Percentiles rank a stretch among this genome's conserved stretches.
These are phyloP conservation scores for Xylaria curta DNA, from an alignment of 495 filamentous ascomycete genomes.

Conservation along the genomic window DNA sequence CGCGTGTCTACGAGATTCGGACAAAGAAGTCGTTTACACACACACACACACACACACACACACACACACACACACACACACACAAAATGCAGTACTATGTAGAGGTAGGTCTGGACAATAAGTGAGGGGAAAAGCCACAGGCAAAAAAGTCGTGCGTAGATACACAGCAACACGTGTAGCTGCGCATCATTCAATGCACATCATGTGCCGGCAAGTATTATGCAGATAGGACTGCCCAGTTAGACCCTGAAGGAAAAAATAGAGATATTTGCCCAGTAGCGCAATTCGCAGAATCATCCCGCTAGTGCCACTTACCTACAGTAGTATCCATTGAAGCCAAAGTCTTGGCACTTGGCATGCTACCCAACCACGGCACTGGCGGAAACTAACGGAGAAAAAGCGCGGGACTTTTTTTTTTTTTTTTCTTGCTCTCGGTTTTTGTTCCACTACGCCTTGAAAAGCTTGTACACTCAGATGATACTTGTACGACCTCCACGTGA, in stretches of 20 bases:
- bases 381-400: neutral
- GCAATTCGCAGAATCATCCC: neutral
- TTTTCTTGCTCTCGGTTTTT: neutral
- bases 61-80: neutral
- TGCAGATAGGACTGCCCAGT: neutral
- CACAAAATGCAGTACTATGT: too few species aligned
- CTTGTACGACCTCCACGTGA: neutral
- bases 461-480: neutral
- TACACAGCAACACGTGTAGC: neutral
- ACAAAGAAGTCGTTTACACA: neutral
- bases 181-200: neutral
- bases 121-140: neutral
- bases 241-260: neutral
- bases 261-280: neutral
- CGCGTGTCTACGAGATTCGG: neutral
- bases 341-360: slow-evolving; percentile 5
- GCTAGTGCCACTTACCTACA: neutral
- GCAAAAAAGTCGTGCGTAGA: neutral
- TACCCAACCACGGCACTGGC: slow-evolving; percentile 9
- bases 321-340: neutral
- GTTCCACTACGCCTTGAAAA: neutral
- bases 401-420: neutral
- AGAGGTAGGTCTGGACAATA: neutral
- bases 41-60: neutral
- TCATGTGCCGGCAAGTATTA: neutral